Base-by-base conservation (phyloP, 1,139 yeast genomes). In the Candida buenavistaensis region DNA sequence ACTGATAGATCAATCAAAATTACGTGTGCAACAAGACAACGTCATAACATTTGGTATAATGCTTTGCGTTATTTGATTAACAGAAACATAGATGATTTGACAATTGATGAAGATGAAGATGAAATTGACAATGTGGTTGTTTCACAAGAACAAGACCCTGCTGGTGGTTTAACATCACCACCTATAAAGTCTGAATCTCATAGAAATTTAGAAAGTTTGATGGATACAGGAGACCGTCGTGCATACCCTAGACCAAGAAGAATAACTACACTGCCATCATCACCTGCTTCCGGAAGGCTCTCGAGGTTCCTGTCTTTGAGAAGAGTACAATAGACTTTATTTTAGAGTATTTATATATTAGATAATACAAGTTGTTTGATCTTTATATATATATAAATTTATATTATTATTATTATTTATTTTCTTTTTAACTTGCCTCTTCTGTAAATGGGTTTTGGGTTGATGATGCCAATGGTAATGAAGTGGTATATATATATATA, bases 21-120 rank as follows among this genome's bases (percentile, higher is more conserved):
- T 36, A 90, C 98, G 1, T 89, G 97, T 59, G 82, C 95, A 6
- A 85, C 88, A 3, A 75, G 95, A 53, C 83, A 82, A 48, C 79
- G 96, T 33, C 97, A 92, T 56, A 88, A 87, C 52, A 80, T 89
- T 35, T 92, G 98, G 98, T 83, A 73, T 58, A 84, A 87, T 51
- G 87, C 96, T 0, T 66, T 92, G 46, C 75, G 86, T 42, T 89
- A 84, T 52, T 63, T 90, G 64, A 68, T 88, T 28, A 80, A 80
- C 53, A 72, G 90, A 50, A 80, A 78, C 41, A 66, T 80, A 45
- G 84, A 78, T 35, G 88, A 81, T 26, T 62, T 82, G 38, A 60
- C 67, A 4, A 61, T 79, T 38, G 80, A 75, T 32, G 55, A 45
- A 20, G 62, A 51, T 15, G 47, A n/a, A n/a, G n/a, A n/a, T n/a